Conservation (phyloP, 2,329 filamentous ascomycete genomes). For the Colletotrichum incanum region DNA sequence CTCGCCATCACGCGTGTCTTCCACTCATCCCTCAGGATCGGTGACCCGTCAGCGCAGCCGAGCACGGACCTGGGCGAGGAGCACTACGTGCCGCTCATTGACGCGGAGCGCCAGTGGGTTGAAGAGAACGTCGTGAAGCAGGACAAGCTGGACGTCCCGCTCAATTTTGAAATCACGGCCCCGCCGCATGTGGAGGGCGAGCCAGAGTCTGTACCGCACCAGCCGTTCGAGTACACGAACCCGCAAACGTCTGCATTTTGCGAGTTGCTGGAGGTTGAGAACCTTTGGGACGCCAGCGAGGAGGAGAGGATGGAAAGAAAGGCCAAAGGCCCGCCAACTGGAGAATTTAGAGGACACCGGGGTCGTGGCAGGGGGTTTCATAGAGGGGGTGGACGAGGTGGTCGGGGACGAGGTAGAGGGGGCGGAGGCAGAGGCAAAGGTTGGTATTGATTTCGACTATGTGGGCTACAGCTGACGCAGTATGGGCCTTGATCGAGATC, state of each 20-base stretch:
- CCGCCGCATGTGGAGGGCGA: conserved; percentile 75
- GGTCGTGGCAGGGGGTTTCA: conserved; percentile 52
- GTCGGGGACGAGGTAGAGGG: conserved; percentile 53
- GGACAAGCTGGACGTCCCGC: conserved; percentile 77
- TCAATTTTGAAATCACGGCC: conserved; percentile 85
- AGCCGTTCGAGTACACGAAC: conserved; percentile 87
- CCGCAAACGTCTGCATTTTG: conserved; percentile 90
- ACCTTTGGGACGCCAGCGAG: conserved; percentile 81
- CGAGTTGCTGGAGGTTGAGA: conserved; percentile 80
- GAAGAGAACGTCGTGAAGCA: conserved; percentile 78
- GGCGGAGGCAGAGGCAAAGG: conserved; percentile 47
- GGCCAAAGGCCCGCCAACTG: conserved; percentile 69
- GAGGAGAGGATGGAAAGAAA: conserved; percentile 77
- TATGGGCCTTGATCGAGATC: neutral
- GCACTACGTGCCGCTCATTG: conserved; percentile 78
- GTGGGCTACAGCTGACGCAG: neutral
- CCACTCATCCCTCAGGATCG: conserved; percentile 74
- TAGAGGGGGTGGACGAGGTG: conserved; percentile 55
- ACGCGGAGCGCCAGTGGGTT: conserved; percentile 83
- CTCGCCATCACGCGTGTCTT: conserved; percentile 92
- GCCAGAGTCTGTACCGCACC: conserved; percentile 71
- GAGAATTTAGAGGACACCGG: conserved; percentile 50
- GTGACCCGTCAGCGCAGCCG: conserved; percentile 68
- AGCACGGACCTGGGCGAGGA: conserved; percentile 78
- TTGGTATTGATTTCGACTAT: conserved; percentile 12